Evolutionary conservation across 2,329 filamentous ascomycete species (phyloP).

Genomic region (Clathrospora elynae): DNA sequence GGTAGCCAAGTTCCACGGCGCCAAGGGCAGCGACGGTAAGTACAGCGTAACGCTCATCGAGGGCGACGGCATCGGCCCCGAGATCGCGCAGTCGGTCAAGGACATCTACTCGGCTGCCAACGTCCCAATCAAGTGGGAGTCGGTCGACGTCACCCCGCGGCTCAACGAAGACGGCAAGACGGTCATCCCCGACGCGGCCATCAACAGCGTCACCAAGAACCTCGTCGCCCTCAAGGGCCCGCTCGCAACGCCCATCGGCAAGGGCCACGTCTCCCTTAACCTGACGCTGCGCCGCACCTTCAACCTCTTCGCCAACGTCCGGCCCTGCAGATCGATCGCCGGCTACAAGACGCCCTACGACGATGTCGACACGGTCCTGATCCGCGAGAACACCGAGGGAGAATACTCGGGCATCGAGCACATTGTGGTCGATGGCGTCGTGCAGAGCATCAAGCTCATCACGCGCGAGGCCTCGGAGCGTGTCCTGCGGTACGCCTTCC

Average conservation of each 20-base stretch:
- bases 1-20: slow-evolving; percentile 92
- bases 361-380: slow-evolving; percentile 93
- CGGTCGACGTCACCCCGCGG: slow-evolving; percentile 91
- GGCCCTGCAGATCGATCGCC: slow-evolving; percentile 94
- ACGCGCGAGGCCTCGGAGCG: slow-evolving; percentile 93
- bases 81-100: slow-evolving; percentile 98
- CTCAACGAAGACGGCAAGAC: slow-evolving; percentile 96
- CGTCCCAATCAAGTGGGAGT: slow-evolving; percentile 96
- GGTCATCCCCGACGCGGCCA: slow-evolving; percentile 88
- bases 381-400: slow-evolving; percentile 99
- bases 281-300: slow-evolving; percentile 97
- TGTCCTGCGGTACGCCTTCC: slow-evolving; percentile 96
- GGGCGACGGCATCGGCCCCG: slow-evolving; percentile 97
- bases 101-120: slow-evolving; percentile 96
- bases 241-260: slow-evolving; percentile 95
- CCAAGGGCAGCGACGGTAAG: slow-evolving; percentile 88
- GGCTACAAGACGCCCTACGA: slow-evolving; percentile 99
- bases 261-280: slow-evolving; percentile 99
- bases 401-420: slow-evolving; percentile 99
- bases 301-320: slow-evolving; percentile 99
- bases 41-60: slow-evolving; percentile 97
- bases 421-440: slow-evolving; percentile 94
- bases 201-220: slow-evolving; percentile 91
- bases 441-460: slow-evolving; percentile 99
- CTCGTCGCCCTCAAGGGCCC: slow-evolving; percentile 98